phyloP scores from a whole-genome alignment of 768 basidiomycete species.

The Mycena sanguinolenta region DNA sequence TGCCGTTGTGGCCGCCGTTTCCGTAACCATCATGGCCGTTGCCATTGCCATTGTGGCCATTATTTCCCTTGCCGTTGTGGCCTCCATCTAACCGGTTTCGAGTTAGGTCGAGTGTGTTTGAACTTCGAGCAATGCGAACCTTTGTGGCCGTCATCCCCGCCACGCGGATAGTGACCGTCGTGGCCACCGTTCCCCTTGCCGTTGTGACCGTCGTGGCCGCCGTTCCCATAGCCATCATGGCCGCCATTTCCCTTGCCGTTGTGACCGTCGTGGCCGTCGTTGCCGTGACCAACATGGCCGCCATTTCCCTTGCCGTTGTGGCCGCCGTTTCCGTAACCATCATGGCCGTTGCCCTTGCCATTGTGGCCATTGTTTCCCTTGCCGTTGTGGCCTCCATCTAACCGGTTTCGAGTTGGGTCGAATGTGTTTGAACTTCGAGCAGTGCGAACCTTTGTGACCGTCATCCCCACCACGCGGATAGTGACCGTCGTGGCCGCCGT shows the following conservation, averaged over 20 bases:
- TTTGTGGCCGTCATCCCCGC: not conserved
- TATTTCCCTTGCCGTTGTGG: not conserved
- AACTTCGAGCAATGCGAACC: not conserved
- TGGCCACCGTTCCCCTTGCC: not conserved
- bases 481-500: not conserved
- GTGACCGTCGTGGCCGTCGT: not conserved
- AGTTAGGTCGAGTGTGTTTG: not conserved
- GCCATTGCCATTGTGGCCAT: not conserved
- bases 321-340: not conserved
- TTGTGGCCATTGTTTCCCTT: not conserved
- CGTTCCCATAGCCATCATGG: not conserved
- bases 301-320: not conserved
- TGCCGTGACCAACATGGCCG: not conserved
- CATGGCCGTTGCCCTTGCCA: not conserved
- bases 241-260: not conserved
- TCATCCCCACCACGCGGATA: not conserved
- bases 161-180: not conserved
- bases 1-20: not conserved
- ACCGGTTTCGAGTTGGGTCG: too few species aligned
- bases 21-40: not conserved
- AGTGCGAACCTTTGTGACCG: not conserved
- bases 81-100: not conserved
- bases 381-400: not conserved
- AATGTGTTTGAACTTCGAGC: not conserved
- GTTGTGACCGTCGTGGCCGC: not conserved